Evolutionary conservation across 352 stramenopile genomes (phyloP).

Genomic region (Phytophthora litchii): DNA sequence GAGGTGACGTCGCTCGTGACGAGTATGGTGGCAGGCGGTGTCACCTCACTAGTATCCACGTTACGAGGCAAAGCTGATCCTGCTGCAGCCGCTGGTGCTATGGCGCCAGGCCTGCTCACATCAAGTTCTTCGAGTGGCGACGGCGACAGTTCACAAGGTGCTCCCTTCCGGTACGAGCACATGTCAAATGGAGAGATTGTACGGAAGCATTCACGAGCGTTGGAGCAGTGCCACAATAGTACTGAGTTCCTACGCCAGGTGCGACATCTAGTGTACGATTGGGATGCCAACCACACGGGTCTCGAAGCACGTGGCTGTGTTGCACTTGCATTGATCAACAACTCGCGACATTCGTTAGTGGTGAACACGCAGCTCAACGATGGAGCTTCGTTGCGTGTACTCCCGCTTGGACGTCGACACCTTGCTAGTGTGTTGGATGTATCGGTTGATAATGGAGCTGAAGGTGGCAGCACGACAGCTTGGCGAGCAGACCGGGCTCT

Average conservation of each 20-base stretch:
- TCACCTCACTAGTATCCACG: conserved; percentile 80
- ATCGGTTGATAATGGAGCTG: conserved; percentile 7
- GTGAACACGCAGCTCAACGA: conserved; percentile 75
- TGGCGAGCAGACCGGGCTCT: conserved; percentile 74
- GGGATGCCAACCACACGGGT: conserved; percentile 86
- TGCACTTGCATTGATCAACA: conserved; percentile 77
- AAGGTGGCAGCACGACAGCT: conserved; percentile 27
- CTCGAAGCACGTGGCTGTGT: conserved; percentile 80
- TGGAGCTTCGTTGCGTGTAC: conserved; percentile 69
- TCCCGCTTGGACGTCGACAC: conserved; percentile 60
- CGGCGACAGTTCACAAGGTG: conserved; percentile 13
- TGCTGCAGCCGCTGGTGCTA: conserved; percentile 32
- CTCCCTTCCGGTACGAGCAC: conserved; percentile 67
- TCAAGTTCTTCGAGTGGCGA: conserved; percentile 32
- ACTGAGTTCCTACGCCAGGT: conserved; percentile 67
- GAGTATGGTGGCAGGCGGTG: conserved; percentile 76
- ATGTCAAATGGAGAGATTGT: conserved; percentile 80
- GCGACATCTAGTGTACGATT: conserved; percentile 83
- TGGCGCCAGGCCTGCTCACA: conserved; percentile 31
- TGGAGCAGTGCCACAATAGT: conserved; percentile 52
- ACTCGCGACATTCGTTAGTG: conserved; percentile 76
- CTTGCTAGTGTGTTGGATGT: conserved; percentile 57
- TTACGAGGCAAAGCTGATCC: conserved; percentile 83
- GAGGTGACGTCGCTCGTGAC: conserved; percentile 87
- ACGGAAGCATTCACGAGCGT: conserved; percentile 64